Evolutionary conservation across 2,329 filamentous ascomycete species (phyloP), one percentile per base, ranked within the genome.

Genomic region (Paraphaeosphaeria minitans): DNA sequence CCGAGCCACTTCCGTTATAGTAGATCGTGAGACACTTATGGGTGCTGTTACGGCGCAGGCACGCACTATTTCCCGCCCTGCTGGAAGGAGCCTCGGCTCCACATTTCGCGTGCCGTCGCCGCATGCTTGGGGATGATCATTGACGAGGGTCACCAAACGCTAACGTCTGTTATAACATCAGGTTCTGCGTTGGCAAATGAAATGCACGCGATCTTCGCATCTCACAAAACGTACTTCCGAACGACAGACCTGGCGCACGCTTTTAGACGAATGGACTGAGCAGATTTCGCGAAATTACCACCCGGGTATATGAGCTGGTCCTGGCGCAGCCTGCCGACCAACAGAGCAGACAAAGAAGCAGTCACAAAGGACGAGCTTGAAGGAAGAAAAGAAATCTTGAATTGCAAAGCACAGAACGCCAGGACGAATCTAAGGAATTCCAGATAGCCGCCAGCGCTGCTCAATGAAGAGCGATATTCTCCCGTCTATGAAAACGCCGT

Each of bases 141-240:
- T 51, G 27, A 50, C 33, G 29, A 51, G 35, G 45, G 19, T 29
- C 7, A 22, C 19, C 29, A 22, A 22, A 48, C 3, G 48, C 56
- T 60, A 52, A 57, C 51, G 19, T 27, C n/a, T 54, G 12, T 24
- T 45, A 14, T n/a, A 45, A 16, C 51, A 37, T 50, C 56, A 70
- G 67, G 33, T 70, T 70, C 52, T 70, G 67, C 27, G 67, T 70
- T 31, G 67, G 67, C 16, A 70, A 70, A 57, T 69, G 53, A 35
- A 14, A 29, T n/a, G 27, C 29, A 8, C n/a, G 42, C 7, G 3
- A 31, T 42, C 10, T 13, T 14, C 6, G 3, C 12, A 12, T 42
- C 22, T 33, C 16, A 7, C 8, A 13, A 31, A 6, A 12, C 29
- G 29, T 22, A 2, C 14, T 24, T 6, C 42, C 14, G 24, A 24